phyloP scores from a whole-genome alignment of 495 filamentous ascomycete species.

The Trypethelium eluteriae region DNA sequence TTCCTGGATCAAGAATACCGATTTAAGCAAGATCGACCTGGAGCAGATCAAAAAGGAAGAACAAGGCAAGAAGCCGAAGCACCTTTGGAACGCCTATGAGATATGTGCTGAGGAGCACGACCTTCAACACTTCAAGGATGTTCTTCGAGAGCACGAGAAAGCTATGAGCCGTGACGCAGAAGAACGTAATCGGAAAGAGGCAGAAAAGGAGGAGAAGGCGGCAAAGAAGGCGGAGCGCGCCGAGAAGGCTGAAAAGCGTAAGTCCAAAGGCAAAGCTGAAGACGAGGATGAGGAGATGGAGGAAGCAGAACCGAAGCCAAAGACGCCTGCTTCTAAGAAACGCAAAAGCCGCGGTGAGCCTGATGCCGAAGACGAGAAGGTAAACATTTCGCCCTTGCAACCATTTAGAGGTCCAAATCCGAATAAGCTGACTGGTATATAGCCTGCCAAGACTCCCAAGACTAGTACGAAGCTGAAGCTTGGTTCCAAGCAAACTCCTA shows the following conservation, averaged over 20 bases:
- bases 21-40: constrained; percentile 64
- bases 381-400: constrained; percentile 27
- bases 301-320: constrained; percentile 57
- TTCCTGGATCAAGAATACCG: constrained; percentile 75
- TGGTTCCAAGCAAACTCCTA: constrained; percentile 49
- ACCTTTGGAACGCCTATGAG: constrained; percentile 61
- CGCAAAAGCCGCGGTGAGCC: constrained; percentile 59
- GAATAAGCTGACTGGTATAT: constrained; percentile 7
- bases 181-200: constrained; percentile 50
- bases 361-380: constrained; percentile 61
- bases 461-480: constrained; percentile 47
- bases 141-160: constrained; percentile 55
- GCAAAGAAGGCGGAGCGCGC: constrained; percentile 51
- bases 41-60: constrained; percentile 56
- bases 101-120: constrained; percentile 65
- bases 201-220: constrained; percentile 53
- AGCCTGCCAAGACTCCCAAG: constrained; percentile 56
- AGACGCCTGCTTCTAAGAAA: constrained; percentile 48
- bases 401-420: no score
- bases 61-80: constrained; percentile 58
- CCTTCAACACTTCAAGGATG: constrained; percentile 66
- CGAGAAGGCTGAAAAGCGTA: constrained; percentile 41
- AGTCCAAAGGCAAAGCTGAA: constrained; percentile 54
- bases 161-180: constrained; percentile 55
- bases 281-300: constrained; percentile 71